A percentile compares a stretch with the other conserved stretches of the same genome.
These are phyloP conservation scores for Salvia miltiorrhiza DNA, from an alignment of 257 asterid species.

Conservation along the genomic window DNA sequence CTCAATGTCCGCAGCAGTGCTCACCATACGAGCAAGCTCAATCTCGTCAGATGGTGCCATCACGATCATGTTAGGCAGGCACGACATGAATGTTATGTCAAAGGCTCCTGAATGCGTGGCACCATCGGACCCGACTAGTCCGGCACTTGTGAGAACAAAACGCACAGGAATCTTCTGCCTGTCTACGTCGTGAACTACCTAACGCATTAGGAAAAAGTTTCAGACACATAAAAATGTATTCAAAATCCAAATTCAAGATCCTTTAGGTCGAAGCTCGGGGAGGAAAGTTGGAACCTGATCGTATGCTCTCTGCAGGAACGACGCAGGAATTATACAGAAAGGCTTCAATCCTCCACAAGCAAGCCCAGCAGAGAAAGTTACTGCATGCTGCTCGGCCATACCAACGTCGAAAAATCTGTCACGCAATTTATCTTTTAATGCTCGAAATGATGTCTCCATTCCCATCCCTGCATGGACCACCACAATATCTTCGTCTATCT, in stretches of 20 bases:
- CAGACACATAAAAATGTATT: too few relatives aligned
- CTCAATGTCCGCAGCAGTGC: slow-evolving; percentile 58
- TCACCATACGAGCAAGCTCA: slow-evolving; percentile 81
- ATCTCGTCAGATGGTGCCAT: slow-evolving; percentile 91
- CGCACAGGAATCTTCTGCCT: slow-evolving; percentile 85
- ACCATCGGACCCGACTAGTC: slow-evolving; percentile 80
- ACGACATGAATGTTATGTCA: slow-evolving; percentile 81
- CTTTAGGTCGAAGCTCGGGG: not conserved
- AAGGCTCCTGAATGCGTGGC: slow-evolving; percentile 76
- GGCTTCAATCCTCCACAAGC: slow-evolving; percentile 87
- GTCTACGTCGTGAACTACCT: slow-evolving; percentile 92
- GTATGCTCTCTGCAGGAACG: slow-evolving; percentile 86
- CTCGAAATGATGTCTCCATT: slow-evolving; percentile 66
- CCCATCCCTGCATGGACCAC: slow-evolving; percentile 92
- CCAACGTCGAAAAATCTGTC: slow-evolving; percentile 78
- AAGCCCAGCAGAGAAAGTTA: slow-evolving; percentile 85
- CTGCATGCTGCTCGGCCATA: slow-evolving; percentile 98
- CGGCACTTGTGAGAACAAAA: slow-evolving; percentile 72
- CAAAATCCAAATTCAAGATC: not conserved
- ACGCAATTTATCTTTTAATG: slow-evolving; percentile 44
- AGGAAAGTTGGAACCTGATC: slow-evolving; percentile 55
- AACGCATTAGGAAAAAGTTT: too few relatives aligned
- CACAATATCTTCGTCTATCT: slow-evolving; percentile 67
- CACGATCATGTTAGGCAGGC: slow-evolving; percentile 92
- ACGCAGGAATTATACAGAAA: slow-evolving; percentile 79